Evolutionary conservation across 108 stramenopile species (phyloP).

Genomic region (Nitzschia inconspicua): DNA sequence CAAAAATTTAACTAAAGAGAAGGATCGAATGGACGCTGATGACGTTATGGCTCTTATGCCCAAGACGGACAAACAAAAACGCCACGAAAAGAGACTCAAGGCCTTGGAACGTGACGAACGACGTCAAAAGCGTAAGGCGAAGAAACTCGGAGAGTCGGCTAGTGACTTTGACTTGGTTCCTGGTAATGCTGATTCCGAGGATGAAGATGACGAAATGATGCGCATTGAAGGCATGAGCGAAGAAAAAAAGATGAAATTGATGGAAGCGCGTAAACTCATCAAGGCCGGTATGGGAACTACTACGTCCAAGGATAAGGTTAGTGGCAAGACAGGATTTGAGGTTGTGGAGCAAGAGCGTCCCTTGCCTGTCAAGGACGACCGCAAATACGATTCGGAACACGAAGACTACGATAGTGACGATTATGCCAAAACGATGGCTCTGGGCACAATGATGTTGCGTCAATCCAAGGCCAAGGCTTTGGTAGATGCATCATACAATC

Average conservation of each 20-base stretch:
- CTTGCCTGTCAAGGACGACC: slow-evolving; percentile 71
- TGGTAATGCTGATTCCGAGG: slow-evolving; percentile 45
- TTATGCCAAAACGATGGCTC: slow-evolving; percentile 86
- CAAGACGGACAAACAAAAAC: slow-evolving; percentile 95
- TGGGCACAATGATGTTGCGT: slow-evolving; percentile 97
- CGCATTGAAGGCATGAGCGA: slow-evolving; percentile 66
- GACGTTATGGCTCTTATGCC: slow-evolving; percentile 89
- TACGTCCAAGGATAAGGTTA: slow-evolving; percentile 12
- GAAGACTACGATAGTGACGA: slow-evolving; percentile 99
- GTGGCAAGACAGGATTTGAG: slow-evolving; percentile 46
- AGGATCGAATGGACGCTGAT: slow-evolving; percentile 53
- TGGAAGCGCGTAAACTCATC: slow-evolving; percentile 81
- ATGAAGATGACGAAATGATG: slow-evolving; percentile 8
- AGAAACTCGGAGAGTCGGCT: slow-evolving; percentile 56
- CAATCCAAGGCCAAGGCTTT: slow-evolving; percentile 92
- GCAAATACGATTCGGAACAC: slow-evolving; percentile 90
- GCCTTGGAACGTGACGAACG: slow-evolving; percentile 87
- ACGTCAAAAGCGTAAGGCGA: slow-evolving; percentile 65
- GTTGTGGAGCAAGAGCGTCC: slow-evolving; percentile 54
- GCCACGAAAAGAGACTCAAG: slow-evolving; percentile 93
- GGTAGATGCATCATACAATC: slow-evolving; percentile 99
- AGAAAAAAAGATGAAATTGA: slow-evolving; percentile 59
- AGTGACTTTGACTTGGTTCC: slow-evolving; percentile 74
- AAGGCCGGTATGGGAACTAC: slow-evolving; percentile 79
- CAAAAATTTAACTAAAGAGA: slow-evolving; percentile 25